These are phyloP conservation scores for Wickerhamiella sorbophila DNA, from an alignment of 805 yeast species.

Conservation along the genomic window DNA sequence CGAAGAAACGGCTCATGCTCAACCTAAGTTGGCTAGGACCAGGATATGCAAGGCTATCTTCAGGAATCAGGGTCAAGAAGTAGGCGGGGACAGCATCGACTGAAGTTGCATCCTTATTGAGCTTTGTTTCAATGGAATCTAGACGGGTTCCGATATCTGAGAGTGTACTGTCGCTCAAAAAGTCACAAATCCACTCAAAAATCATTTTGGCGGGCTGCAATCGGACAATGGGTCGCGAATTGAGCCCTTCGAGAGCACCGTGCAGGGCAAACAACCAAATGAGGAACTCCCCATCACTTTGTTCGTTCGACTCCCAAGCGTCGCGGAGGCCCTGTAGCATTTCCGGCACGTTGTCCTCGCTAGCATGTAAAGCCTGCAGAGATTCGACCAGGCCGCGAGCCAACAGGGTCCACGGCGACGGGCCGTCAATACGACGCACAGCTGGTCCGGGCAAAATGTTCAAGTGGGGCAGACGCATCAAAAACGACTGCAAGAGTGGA, in stretches of 20 bases:
- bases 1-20: constrained; percentile 7
- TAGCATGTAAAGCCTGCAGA: not conserved
- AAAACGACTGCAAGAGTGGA: not conserved
- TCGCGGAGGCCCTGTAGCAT: not conserved
- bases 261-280: constrained; percentile 18
- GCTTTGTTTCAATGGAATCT: constrained; percentile 9
- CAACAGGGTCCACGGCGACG: not conserved
- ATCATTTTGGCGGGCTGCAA: constrained; percentile 12
- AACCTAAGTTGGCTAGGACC: constrained; percentile 9
- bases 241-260: constrained; percentile 26
- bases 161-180: constrained; percentile 9
- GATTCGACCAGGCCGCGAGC: not conserved
- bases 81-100: not conserved
- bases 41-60: constrained; percentile 8
- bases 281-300: constrained; percentile 8
- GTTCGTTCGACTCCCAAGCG: not conserved
- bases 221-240: constrained; percentile 10
- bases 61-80: not conserved
- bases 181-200: constrained; percentile 6
- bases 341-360: not conserved
- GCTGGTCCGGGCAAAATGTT: not conserved
- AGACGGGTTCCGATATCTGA: constrained; percentile 7
- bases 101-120: not conserved
- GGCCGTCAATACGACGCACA: not conserved
- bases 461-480: not conserved